These are phyloP conservation scores for Irpex rosettiformis DNA, from an alignment of 1,284 basidiomycete genomes.

Conservation along the genomic window DNA sequence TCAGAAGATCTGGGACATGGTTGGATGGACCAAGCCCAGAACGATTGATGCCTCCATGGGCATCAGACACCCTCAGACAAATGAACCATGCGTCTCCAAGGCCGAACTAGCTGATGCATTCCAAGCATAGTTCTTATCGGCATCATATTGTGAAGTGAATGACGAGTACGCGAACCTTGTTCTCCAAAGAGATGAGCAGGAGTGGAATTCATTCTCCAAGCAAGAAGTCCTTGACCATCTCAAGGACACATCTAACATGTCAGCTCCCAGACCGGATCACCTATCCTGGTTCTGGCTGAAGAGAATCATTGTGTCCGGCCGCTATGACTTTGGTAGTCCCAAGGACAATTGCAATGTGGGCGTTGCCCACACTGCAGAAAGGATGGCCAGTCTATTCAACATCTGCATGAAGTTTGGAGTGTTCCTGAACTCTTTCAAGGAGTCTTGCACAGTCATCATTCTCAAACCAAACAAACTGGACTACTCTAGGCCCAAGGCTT, in stretches of 20 bases:
- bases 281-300: conserved; percentile 9
- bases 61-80: background rate
- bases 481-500: conserved; percentile 19
- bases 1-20: conserved; percentile 11
- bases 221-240: conserved; percentile 1
- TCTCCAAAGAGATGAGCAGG: conserved; percentile 2
- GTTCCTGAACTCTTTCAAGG: conserved; percentile 8
- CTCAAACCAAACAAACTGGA: conserved; percentile 15
- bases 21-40: conserved; percentile 9
- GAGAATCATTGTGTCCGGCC: background rate
- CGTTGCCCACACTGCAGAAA: background rate
- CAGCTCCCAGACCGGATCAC: conserved; percentile 8
- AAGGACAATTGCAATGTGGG: background rate
- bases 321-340: background rate
- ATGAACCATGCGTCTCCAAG: background rate
- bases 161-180: background rate
- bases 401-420: conserved; percentile 2
- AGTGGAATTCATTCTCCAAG: background rate
- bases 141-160: background rate
- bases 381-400: background rate
- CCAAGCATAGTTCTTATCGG: conserved; percentile 8
- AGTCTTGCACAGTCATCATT: conserved; percentile 9
- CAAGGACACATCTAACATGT: conserved; percentile 6
- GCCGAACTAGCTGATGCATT: conserved; percentile 5
- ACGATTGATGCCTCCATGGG: background rate